phyloP scores from a whole-genome alignment of 306 rosid genomes.

The Myrica gale region DNA sequence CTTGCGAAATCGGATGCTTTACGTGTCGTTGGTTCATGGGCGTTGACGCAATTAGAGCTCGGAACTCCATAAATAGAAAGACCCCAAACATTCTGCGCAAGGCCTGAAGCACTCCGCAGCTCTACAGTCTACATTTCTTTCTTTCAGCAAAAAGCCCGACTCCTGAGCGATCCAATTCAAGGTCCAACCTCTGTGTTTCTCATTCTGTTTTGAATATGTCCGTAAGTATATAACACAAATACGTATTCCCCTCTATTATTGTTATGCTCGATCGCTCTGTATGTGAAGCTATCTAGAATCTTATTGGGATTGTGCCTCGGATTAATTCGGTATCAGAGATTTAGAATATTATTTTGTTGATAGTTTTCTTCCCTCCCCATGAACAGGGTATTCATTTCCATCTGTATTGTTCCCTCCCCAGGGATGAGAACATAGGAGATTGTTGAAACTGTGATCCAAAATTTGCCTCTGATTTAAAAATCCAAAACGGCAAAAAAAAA shows the following conservation, averaged over 20 bases:
- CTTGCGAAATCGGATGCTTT: too few relatives aligned
- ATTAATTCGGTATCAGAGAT: neutral
- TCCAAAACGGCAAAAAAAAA: neutral
- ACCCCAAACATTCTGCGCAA: neutral
- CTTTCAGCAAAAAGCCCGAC: neutral
- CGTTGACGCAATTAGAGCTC: neutral
- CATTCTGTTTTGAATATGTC: too few relatives aligned
- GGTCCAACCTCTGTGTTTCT: neutral
- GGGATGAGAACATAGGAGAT: neutral
- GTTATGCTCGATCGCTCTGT: neutral
- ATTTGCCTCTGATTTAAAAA: neutral
- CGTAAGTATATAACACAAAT: too few relatives aligned
- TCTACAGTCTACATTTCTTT: too few relatives aligned
- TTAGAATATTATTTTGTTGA: neutral
- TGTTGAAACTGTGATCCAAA: neutral
- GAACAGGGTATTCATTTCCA: neutral
- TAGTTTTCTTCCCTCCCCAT: neutral
- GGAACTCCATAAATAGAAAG: too few relatives aligned
- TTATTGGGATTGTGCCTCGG: neutral
- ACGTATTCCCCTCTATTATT: neutral
- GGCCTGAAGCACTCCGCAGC: neutral
- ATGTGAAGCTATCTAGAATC: neutral
- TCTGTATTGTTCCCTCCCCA: neutral
- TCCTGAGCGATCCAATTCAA: too few relatives aligned
- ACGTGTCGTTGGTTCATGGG: neutral